Conservation (phyloP, 768 basidiomycete genomes). For the Russula foetens region DNA sequence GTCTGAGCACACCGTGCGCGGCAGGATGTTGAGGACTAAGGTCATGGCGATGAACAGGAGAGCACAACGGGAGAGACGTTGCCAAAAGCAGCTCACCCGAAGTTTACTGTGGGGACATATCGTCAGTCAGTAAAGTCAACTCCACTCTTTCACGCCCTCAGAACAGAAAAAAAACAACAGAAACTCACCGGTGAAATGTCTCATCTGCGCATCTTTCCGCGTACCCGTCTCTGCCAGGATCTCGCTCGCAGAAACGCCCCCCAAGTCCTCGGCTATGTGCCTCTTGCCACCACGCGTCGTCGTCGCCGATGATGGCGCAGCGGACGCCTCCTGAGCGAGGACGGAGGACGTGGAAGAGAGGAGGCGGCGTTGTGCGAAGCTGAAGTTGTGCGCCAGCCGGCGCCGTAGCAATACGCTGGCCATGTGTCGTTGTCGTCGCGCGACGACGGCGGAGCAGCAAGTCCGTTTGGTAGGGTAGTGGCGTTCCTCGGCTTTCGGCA, state of each 20-base stretch:
- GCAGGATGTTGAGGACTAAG: slow-evolving; percentile 95
- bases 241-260: slow-evolving; percentile 68
- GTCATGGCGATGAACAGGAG: not conserved
- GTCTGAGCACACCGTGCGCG: slow-evolving; percentile 94
- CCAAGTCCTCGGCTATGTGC: slow-evolving; percentile 78
- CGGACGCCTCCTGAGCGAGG: slow-evolving; percentile 30
- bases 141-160: no score
- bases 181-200: slow-evolving; percentile 83
- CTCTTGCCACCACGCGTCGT: slow-evolving; percentile 36
- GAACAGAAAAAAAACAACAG: not conserved
- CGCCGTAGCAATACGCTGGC: slow-evolving; percentile 60
- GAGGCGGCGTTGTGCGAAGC: slow-evolving; percentile 25
- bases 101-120: slow-evolving; percentile 95
- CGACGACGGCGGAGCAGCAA: slow-evolving; percentile 23
- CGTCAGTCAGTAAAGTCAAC: no score
- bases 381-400: slow-evolving; percentile 37
- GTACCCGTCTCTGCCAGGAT: slow-evolving; percentile 70
- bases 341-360: slow-evolving; percentile 29
- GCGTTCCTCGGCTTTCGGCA: no score
- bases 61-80: not conserved
- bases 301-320: slow-evolving; percentile 19
- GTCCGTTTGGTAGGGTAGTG: no score
- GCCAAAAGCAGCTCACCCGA: slow-evolving; percentile 47
- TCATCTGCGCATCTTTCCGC: slow-evolving; percentile 68
- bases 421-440: slow-evolving; percentile 37